Percentiles rank a stretch among this genome's conserved stretches.
Evolutionary conservation across 73 alveolate genomes (phyloP).

Genomic region (Paramecium pentaurelia): DNA sequence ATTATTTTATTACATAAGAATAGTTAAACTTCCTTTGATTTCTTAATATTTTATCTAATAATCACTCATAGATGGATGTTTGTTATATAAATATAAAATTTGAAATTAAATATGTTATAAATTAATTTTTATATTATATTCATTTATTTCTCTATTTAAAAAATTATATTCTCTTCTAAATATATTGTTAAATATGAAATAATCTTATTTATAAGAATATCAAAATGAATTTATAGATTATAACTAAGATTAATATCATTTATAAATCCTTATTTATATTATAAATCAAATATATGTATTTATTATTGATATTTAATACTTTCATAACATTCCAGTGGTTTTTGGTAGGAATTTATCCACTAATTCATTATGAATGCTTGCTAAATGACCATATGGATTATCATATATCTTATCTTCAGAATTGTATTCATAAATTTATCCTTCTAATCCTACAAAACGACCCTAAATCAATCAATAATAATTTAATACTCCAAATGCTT

Average conservation of each 20-base stretch:
- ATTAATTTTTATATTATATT: neutral
- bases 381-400: neutral
- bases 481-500: constrained; percentile 64
- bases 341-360: neutral
- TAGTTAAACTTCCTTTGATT: constrained; percentile 5
- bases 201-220: too few species aligned
- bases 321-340: neutral
- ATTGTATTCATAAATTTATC: neutral
- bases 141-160: neutral
- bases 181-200: too few species aligned
- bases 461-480: neutral
- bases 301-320: neutral
- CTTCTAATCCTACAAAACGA: constrained; percentile 10
- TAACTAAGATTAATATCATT: too few species aligned
- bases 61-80: neutral
- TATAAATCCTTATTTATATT: too few species aligned
- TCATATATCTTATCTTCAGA: neutral
- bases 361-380: neutral
- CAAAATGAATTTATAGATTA: too few species aligned
- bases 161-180: too few species aligned
- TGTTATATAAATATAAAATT: neutral
- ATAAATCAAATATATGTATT: neutral
- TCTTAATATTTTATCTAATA: constrained; percentile 23
- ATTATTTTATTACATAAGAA: constrained; percentile 31
- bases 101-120: neutral